Percentiles rank a stretch among this genome's conserved stretches.
Conservation (phyloP, 345 rosid genomes). For the Salix suchowensis region DNA sequence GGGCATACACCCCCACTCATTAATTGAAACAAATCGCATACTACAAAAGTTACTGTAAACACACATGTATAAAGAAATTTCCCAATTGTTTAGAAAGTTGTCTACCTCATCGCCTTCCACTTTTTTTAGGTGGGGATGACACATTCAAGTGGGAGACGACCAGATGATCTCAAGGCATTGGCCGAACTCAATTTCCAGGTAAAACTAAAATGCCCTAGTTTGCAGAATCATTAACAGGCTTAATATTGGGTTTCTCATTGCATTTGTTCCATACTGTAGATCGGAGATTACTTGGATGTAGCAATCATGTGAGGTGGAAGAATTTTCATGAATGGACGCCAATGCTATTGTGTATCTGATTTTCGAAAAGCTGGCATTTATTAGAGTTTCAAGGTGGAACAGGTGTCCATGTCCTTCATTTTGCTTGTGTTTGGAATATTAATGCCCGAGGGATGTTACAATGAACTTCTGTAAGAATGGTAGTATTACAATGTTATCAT, state of each 20-base stretch:
- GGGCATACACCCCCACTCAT: background rate
- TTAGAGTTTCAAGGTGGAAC: no score
- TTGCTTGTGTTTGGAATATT: background rate
- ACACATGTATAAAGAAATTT: background rate
- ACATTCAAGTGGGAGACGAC: slow-evolving; percentile 10
- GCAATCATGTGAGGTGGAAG: slow-evolving; percentile 6
- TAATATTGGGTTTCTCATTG: background rate
- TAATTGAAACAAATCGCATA: background rate
- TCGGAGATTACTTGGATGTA: slow-evolving; percentile 22
- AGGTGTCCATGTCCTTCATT: background rate
- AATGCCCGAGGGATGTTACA: background rate
- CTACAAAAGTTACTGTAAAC: background rate
- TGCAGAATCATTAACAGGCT: background rate
- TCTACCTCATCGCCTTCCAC: background rate
- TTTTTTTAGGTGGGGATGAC: slow-evolving; percentile 12
- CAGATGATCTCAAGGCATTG: slow-evolving; percentile 6
- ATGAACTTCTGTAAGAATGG: background rate
- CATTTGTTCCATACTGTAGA: background rate
- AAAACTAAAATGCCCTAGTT: background rate
- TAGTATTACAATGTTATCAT: background rate
- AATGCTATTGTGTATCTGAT: background rate
- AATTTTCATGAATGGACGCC: background rate
- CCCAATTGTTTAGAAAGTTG: background rate
- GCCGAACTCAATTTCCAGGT: slow-evolving; percentile 18
- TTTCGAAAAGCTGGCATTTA: background rate